A percentile compares a stretch with the other conserved stretches of the same genome.
Conservation (phyloP, 2,329 filamentous ascomycete species). For the Thielaviopsis populi region DNA sequence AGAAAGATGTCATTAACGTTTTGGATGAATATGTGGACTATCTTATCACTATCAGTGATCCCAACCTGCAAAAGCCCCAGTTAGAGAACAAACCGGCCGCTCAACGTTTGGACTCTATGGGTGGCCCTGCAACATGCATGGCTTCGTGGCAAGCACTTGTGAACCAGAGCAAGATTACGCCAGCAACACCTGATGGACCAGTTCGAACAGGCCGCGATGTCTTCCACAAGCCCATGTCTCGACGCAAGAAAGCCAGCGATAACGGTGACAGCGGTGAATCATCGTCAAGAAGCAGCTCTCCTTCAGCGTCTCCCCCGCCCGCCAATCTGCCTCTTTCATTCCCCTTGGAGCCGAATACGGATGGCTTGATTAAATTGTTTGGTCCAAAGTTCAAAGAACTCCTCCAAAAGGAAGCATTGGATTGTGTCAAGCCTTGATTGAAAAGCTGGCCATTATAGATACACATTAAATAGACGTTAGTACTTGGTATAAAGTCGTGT, state of each 20-base stretch:
- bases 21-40: slow-evolving; percentile 15
- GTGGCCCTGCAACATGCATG: slow-evolving; percentile 15
- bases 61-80: slow-evolving; percentile 7
- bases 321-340: slow-evolving; percentile 11
- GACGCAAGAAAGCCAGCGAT: slow-evolving; percentile 7
- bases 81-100: background rate
- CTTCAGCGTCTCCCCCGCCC: background rate
- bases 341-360: slow-evolving; percentile 13
- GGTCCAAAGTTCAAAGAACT: slow-evolving; percentile 10
- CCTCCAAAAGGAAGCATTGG: slow-evolving; percentile 11
- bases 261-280: background rate
- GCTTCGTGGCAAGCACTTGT: slow-evolving; percentile 16
- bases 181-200: slow-evolving; percentile 9
- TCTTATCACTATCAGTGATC: slow-evolving; percentile 14
- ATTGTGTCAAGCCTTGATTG: background rate
- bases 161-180: slow-evolving; percentile 15
- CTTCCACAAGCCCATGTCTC: slow-evolving; percentile 16
- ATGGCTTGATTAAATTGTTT: slow-evolving; percentile 6
- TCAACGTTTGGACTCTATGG: slow-evolving; percentile 11
- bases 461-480: background rate
- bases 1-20: background rate
- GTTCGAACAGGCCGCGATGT: slow-evolving; percentile 15
- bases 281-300: background rate
- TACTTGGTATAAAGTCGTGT: background rate
- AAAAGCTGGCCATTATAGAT: background rate